phyloP scores from a whole-genome alignment of 176 grass and related monocot species.

The Tillandsia fasciculata region DNA sequence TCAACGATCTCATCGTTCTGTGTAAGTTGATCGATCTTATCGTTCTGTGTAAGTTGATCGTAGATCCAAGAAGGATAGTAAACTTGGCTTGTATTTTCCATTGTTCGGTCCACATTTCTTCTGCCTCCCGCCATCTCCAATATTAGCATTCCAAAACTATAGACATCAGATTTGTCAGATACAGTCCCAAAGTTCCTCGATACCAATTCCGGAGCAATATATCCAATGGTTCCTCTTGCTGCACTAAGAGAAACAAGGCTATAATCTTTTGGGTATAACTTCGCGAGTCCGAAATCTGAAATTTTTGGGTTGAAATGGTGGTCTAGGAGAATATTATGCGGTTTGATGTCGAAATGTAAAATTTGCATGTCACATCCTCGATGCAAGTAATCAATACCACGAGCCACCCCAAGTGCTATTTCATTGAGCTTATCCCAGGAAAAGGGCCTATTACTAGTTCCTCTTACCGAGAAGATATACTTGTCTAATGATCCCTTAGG shows the following conservation, averaged over 20 bases:
- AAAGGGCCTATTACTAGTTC: background rate
- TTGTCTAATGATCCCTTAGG: slow-evolving; percentile 48
- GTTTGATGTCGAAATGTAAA: slow-evolving; percentile 42
- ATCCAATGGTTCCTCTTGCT: slow-evolving; percentile 25
- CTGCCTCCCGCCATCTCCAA: slow-evolving; percentile 30
- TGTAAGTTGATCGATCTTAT: background rate
- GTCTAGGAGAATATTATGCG: background rate
- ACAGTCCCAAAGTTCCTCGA: slow-evolving; percentile 18
- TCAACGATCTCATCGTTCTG: background rate
- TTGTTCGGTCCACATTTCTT: background rate
- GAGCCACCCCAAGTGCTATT: slow-evolving; percentile 37
- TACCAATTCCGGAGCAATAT: slow-evolving; percentile 10
- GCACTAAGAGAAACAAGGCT: background rate
- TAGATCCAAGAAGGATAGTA: slow-evolving; percentile 39
- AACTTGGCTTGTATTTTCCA: slow-evolving; percentile 6
- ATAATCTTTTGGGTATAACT: background rate
- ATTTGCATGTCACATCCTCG: slow-evolving; percentile 48
- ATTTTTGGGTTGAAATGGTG: background rate
- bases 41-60: background rate
- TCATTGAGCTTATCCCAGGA: slow-evolving; percentile 30
- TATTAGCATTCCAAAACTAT: slow-evolving; percentile 30
- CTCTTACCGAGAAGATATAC: slow-evolving; percentile 30
- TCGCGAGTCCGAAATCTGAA: slow-evolving; percentile 9
- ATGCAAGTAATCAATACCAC: slow-evolving; percentile 44
- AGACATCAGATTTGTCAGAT: slow-evolving; percentile 17